Conservation (phyloP, 2,329 filamentous ascomycete genomes). For the Calonectria pseudoturangicola region DNA sequence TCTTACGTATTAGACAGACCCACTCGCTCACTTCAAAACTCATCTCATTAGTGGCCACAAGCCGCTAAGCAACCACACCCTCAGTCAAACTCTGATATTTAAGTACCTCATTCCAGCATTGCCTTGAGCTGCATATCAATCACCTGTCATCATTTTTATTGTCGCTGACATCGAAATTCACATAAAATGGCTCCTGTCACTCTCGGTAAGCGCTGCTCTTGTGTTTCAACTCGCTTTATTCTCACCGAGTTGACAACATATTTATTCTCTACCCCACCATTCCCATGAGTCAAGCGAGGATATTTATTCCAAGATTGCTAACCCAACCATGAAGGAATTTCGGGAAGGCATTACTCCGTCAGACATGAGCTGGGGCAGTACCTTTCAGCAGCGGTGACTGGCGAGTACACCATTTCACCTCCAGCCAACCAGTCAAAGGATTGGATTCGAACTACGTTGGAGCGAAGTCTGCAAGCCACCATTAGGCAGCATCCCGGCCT, state of each 20-base stretch:
- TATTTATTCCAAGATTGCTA: background rate
- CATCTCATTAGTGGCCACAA: constrained; percentile 5
- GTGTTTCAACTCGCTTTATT: background rate
- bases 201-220: background rate
- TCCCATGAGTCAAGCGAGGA: too few species aligned
- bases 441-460: background rate
- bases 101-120: constrained; percentile 11
- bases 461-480: constrained; percentile 30
- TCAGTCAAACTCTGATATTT: background rate
- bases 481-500: constrained; percentile 30
- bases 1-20: background rate
- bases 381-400: constrained; percentile 37
- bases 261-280: background rate
- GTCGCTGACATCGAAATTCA: background rate
- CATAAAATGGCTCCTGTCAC: constrained; percentile 11
- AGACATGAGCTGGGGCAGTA: constrained; percentile 35
- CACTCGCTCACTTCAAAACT: background rate
- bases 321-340: constrained; percentile 9
- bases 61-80: constrained; percentile 9
- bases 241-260: background rate
- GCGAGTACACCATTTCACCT: constrained; percentile 19
- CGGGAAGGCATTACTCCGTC: constrained; percentile 37
- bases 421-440: background rate
- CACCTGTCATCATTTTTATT: background rate
- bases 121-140: background rate